Conservation (phyloP, 352 stramenopile genomes). For the Phytophthora melonis region DNA sequence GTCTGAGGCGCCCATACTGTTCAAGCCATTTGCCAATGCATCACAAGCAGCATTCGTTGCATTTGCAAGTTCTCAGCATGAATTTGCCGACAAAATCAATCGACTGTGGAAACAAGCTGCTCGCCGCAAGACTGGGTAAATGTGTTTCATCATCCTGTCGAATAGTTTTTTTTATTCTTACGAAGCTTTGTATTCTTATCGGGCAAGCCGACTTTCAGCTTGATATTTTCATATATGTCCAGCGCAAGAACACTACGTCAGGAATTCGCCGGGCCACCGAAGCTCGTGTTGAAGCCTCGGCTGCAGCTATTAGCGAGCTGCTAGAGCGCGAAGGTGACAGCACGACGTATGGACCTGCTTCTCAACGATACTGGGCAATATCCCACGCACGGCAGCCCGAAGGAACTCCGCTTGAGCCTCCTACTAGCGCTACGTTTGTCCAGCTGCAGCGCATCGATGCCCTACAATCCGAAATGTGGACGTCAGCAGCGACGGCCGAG, state of each 20-base stretch:
- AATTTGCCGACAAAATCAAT: not conserved
- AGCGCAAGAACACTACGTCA: not conserved
- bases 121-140: not conserved
- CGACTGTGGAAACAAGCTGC: not conserved
- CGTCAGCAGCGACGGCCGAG: not conserved
- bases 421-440: not conserved
- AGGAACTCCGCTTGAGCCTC: not conserved
- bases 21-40: not conserved
- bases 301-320: not conserved
- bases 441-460: not conserved
- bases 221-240: not conserved
- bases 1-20: not conserved
- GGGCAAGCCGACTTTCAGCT: conserved; percentile 5
- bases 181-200: not conserved
- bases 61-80: not conserved
- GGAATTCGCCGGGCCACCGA: not conserved
- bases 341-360: not conserved
- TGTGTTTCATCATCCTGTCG: not conserved
- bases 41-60: not conserved
- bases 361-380: not conserved
- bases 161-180: not conserved
- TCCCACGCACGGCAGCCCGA: not conserved
- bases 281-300: not conserved
- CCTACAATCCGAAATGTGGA: not conserved
- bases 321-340: not conserved